Base-by-base conservation (phyloP, 2,329 filamentous ascomycete genomes). In the Xylariaceae sp. region DNA sequence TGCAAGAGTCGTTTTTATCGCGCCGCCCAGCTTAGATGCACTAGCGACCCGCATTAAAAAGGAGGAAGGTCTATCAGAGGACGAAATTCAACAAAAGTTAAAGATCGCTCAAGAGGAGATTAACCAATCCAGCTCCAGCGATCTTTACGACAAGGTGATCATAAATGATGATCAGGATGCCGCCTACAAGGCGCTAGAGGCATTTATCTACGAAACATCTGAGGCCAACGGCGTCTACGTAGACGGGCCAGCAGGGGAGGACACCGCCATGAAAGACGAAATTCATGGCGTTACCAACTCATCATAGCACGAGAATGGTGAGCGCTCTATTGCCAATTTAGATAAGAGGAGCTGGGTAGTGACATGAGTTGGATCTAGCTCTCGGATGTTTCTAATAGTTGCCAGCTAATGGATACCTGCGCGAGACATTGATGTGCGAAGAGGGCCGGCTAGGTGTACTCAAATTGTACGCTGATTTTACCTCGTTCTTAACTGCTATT, bases 1-100 rank as follows among this genome's bases (percentile, higher is more conserved):
- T 26, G 81, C 80, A 2, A 78, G 81, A 5, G 79, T 77, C 59
- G 68, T 85, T 49, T 76, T 82, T 55, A 62, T 86, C 56, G 70
- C 72, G 30, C 74, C 78, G 2, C 69, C 78, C 0, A 67, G 62
- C 39, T 49, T 69, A 18, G 69, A 71, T 21, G 66, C 65, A 3
- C 61, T 78, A 9, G 71, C 74, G 55, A 49, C 63, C 40, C 71
- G 76, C 30, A 61, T 83, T 37, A 71, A 73, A 47, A 70, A 74
- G 34, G 69, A 70, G 2, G 64, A 71, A 40, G 72, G 68, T 3
- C 71, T 74, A 13, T 68, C 69, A n/a, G 74, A 79, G 37, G 76
- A 78, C 8, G 72, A 72, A 16, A 71, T 83, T 9, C 64, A 76
- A 54, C 71, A 72, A 60, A 65, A 73, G 32, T 63, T 82, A 9